Conservation (phyloP, 768 basidiomycete genomes). For the Tricholoma bakamatsutake region DNA sequence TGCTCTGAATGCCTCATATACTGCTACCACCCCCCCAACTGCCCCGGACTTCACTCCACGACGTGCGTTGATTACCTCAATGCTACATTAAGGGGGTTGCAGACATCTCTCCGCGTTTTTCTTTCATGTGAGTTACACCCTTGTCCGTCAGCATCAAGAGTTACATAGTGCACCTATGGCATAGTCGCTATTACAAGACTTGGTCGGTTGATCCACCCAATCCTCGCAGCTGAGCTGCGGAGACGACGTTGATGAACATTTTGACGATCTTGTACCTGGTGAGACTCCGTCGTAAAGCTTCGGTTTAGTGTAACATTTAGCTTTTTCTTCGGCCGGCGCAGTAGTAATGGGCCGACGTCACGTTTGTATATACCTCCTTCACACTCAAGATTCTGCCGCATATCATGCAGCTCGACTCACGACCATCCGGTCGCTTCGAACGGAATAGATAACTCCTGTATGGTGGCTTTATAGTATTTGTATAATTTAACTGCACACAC, state of each 20-base stretch:
- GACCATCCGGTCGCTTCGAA: background rate
- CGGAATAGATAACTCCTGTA: background rate
- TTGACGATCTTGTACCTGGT: background rate
- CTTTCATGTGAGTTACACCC: slow-evolving; percentile 11
- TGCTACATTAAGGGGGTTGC: slow-evolving; percentile 8
- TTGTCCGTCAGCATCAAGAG: background rate
- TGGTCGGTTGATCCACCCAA: slow-evolving; percentile 1
- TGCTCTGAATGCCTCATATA: slow-evolving; percentile 26
- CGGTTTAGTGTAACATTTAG: background rate
- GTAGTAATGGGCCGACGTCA: background rate
- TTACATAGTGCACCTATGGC: background rate
- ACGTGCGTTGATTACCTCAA: slow-evolving; percentile 10
- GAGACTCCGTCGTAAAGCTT: background rate
- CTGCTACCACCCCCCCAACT: slow-evolving; percentile 21
- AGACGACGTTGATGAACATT: background rate
- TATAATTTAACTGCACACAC: background rate
- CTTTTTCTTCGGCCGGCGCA: background rate
- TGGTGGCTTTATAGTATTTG: background rate
- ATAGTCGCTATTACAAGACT: background rate
- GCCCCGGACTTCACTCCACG: slow-evolving; percentile 13
- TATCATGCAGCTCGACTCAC: background rate
- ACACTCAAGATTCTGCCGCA: background rate
- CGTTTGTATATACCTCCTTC: background rate
- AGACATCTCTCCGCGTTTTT: slow-evolving; percentile 9
- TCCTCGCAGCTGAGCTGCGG: slow-evolving; percentile 1